A percentile compares a stretch with the other conserved stretches of the same genome.
Evolutionary conservation across 352 stramenopile species (phyloP).

Genomic region (Globisporangium irregulare): DNA sequence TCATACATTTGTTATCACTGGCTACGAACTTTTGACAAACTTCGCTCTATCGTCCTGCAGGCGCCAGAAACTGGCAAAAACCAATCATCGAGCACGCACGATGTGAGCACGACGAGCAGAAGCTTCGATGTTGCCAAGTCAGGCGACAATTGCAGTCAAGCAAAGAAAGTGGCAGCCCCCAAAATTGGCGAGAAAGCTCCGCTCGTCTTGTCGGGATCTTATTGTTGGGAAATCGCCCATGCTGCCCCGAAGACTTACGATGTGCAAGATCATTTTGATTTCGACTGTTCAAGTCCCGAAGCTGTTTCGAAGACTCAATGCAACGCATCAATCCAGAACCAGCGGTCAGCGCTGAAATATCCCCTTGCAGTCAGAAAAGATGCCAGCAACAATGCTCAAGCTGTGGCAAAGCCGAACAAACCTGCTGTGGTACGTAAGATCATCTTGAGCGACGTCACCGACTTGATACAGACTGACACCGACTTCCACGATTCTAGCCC

Average conservation of each 20-base stretch:
- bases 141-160: background rate
- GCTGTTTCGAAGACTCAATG: background rate
- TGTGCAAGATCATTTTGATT: conserved; percentile 2
- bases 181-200: conserved; percentile 6
- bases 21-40: background rate
- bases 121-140: background rate
- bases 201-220: background rate
- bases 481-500: background rate
- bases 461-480: background rate
- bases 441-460: background rate
- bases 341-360: background rate
- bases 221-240: background rate
- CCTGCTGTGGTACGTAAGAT: background rate
- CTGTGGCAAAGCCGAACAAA: background rate
- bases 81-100: background rate
- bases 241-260: background rate
- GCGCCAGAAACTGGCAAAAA: background rate
- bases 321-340: background rate
- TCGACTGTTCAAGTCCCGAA: conserved; percentile 1
- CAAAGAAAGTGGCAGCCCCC: background rate
- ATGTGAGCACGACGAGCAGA: background rate
- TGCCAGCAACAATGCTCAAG: background rate
- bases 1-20: background rate
- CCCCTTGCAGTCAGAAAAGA: background rate
- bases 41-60: background rate